Base-by-base conservation (phyloP, 371 early-diverging fungal species). In the Mucor piriformis region DNA sequence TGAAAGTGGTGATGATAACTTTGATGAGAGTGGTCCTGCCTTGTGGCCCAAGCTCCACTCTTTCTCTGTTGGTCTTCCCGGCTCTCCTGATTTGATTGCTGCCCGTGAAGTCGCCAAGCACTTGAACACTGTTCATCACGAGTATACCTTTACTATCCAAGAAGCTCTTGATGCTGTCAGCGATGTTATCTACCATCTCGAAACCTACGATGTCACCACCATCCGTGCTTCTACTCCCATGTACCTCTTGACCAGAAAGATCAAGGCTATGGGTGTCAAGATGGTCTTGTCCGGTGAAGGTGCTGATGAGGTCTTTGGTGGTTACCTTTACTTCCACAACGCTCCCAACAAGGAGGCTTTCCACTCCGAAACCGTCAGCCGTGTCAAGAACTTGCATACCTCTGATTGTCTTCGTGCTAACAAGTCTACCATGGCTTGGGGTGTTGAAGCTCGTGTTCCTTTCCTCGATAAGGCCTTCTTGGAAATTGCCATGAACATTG, bases 181-280 rank as follows among this genome's bases (percentile, higher is more conserved):
- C 47, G 98, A 97, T 75, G 95, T 97, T 51, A 90, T 97, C 67
- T 90, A 93, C 68, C 97, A 97, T 64, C 77, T 98, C 43, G 98
- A 98, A 78, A 96, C 96, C 1, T 98, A 98, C 72, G 98, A 98
- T 74, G 98, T 98, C n/a, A 98, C 98, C n/a, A 96, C 98, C 24
- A 87, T 96, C 69, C 91, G 98, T 51, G 98, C 98, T 7, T 92
- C 92, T 25, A 97, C 98, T 1, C 98, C 98, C 54, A 96, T 97
- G 98, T 96, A 95, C 77, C 86, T 96, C 34, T 76, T 96, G 46
- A 90, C 92, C 50, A 87, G 98, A 59, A 95, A 94, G 82, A 95
- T 98, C 85, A 98, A 94, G 80, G 92, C 96, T 29, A 90, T 93
- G 80, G 97, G 97, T 51, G 96, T 96, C 74, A 98, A 98, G 88